Conservation (phyloP, 2,329 filamentous ascomycete genomes). For the Chaetomium sp. region DNA sequence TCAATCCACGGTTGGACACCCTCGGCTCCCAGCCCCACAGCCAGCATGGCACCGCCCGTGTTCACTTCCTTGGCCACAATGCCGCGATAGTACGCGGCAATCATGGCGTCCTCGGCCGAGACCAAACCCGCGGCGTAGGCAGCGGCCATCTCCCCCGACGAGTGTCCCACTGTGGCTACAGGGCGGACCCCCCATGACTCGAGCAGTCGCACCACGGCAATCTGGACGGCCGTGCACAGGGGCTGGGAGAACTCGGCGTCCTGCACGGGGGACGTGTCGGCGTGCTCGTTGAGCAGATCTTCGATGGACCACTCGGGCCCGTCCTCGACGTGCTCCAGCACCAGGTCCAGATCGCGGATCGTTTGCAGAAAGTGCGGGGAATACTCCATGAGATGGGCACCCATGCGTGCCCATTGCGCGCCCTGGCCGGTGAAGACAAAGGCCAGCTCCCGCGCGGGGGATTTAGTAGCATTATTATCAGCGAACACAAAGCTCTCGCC, state of each 20-base stretch:
- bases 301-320: conserved; percentile 14
- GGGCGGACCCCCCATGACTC: conserved; percentile 28
- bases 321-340: not conserved
- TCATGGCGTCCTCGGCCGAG: conserved; percentile 31
- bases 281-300: conserved; percentile 11
- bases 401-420: conserved; percentile 29
- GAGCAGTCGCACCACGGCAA: conserved; percentile 37
- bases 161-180: conserved; percentile 36
- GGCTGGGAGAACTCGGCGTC: conserved; percentile 28
- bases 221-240: conserved; percentile 33
- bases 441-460: not conserved
- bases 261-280: conserved; percentile 12
- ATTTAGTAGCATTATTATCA: not conserved
- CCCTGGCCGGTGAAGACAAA: conserved; percentile 30
- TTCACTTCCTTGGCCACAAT: conserved; percentile 24
- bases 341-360: not conserved
- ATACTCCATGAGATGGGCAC: conserved; percentile 23
- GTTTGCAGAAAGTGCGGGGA: not conserved
- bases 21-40: conserved; percentile 16
- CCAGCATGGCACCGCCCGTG: conserved; percentile 17
- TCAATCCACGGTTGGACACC: conserved; percentile 24
- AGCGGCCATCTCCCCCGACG: conserved; percentile 39
- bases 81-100: conserved; percentile 36
- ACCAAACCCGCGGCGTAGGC: conserved; percentile 36
- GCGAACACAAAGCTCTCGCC: not conserved